phyloP scores from a whole-genome alignment of 164 flowering plant species.

The Magnolia kwangsiensis region DNA sequence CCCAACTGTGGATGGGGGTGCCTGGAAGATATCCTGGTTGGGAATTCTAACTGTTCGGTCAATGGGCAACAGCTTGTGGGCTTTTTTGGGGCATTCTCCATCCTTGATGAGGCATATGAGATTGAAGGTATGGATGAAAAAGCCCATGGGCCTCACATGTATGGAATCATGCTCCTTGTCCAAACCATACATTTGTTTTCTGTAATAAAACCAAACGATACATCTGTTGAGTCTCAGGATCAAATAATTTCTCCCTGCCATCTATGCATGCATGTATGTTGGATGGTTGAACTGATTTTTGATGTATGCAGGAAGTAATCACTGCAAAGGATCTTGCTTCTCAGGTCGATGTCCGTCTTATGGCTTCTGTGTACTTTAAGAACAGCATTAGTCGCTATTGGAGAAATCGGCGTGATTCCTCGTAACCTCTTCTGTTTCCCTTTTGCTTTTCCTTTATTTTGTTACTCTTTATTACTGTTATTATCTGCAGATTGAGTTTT shows the following conservation, averaged over 20 bases:
- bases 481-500: not conserved
- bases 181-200: not conserved
- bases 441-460: not conserved
- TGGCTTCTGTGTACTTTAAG: slow-evolving; percentile 93
- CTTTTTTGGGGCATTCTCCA: too few species aligned
- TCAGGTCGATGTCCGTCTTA: slow-evolving; percentile 69
- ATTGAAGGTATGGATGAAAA: not conserved
- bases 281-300: slow-evolving; percentile 1
- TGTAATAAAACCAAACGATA: too few species aligned
- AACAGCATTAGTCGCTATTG: slow-evolving; percentile 80
- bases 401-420: slow-evolving; percentile 66
- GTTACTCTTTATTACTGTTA: not conserved
- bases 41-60: too few species aligned
- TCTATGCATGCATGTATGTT: not conserved
- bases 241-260: not conserved
- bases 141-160: not conserved
- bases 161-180: not conserved
- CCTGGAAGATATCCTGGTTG: too few species aligned
- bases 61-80: too few species aligned
- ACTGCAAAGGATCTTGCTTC: slow-evolving; percentile 64
- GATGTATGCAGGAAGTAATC: slow-evolving; percentile 70
- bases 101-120: not conserved
- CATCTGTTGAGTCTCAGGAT: not conserved
- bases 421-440: slow-evolving; percentile 22
- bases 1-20: too few species aligned